phyloP scores from a whole-genome alignment of 1,139 yeast species.

The Zhuliangozyma blackwelliae region DNA sequence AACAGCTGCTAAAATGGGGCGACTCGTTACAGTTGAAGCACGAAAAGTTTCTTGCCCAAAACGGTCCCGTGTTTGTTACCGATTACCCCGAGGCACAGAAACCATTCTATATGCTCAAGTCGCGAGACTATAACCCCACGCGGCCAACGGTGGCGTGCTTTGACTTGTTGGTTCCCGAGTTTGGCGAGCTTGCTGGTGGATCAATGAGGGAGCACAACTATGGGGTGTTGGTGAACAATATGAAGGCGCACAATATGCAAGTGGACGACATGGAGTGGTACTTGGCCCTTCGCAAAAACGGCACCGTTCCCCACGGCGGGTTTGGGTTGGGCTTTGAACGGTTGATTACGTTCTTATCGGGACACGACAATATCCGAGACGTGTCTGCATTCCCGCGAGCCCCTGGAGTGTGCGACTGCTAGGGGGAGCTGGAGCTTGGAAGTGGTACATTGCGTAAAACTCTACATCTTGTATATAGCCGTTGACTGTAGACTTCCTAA shows the following conservation, averaged over 20 bases:
- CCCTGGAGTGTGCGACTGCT: slow-evolving; percentile 35
- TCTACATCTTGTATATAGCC: neutral
- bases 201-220: slow-evolving; percentile 79
- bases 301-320: slow-evolving; percentile 93
- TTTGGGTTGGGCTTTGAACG: slow-evolving; percentile 96
- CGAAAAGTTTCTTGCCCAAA: slow-evolving; percentile 85
- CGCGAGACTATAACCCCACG: slow-evolving; percentile 24
- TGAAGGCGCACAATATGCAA: slow-evolving; percentile 52
- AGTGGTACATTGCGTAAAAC: neutral
- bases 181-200: slow-evolving; percentile 98
- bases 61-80: slow-evolving; percentile 80
- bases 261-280: slow-evolving; percentile 74
- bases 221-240: slow-evolving; percentile 42
- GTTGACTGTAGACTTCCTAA: neutral
- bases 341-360: slow-evolving; percentile 65
- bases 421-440: neutral
- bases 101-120: slow-evolving; percentile 84
- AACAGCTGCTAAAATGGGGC: slow-evolving; percentile 57
- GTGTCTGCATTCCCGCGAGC: slow-evolving; percentile 75
- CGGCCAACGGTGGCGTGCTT: slow-evolving; percentile 78
- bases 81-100: slow-evolving; percentile 78
- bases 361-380: slow-evolving; percentile 76
- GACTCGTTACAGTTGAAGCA: slow-evolving; percentile 76
- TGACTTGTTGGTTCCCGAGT: slow-evolving; percentile 81
- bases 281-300: slow-evolving; percentile 64